These are phyloP conservation scores for Pinus taeda DNA, from an alignment of 75 land plant genomes.

Conservation along the genomic window DNA sequence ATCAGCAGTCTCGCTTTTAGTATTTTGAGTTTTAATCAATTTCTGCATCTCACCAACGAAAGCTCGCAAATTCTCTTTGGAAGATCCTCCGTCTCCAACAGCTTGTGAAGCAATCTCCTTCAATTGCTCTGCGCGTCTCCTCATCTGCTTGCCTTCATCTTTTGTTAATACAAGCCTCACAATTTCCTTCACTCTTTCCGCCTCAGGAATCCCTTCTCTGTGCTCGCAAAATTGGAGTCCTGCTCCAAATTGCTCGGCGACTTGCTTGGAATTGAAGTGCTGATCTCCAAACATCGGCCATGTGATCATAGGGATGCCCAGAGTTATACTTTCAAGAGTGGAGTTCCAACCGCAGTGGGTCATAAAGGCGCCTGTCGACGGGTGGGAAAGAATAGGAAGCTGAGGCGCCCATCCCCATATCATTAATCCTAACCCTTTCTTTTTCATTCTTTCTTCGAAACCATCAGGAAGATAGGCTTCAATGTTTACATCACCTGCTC, in stretches of 20 bases:
- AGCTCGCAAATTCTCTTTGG: not conserved
- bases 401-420: conserved; percentile 7
- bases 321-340: conserved; percentile 11
- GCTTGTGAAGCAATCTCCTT: not conserved
- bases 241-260: not conserved
- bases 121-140: not conserved
- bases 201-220: not conserved
- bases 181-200: not conserved
- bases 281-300: conserved; percentile 3
- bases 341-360: conserved; percentile 8
- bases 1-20: no score
- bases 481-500: not conserved
- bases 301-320: conserved; percentile 16
- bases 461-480: not conserved
- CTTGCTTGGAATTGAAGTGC: not conserved
- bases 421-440: not conserved
- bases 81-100: conserved; percentile 5
- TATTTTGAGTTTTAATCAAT: not conserved
- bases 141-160: not conserved
- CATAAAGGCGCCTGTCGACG: conserved; percentile 18
- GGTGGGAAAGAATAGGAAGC: conserved; percentile 9
- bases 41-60: not conserved
- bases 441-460: conserved; percentile 8
- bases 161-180: not conserved
- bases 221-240: not conserved